Conservation (phyloP, 352 stramenopile species). For the Globisporangium yorkense region DNA sequence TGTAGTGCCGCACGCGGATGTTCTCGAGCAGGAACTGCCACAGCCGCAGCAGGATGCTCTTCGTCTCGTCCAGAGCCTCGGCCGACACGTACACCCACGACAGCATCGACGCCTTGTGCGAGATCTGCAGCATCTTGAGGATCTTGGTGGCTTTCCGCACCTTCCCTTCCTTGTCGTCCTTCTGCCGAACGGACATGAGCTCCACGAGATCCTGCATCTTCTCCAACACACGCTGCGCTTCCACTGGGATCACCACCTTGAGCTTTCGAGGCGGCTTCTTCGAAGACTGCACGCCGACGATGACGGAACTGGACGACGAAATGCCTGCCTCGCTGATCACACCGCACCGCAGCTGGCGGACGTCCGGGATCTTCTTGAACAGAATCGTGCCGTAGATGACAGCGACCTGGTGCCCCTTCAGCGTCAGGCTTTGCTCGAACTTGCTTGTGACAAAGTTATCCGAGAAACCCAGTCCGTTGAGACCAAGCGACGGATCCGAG, state of each 20-base stretch:
- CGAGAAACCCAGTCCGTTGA: conserved; percentile 53
- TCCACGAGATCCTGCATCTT: conserved; percentile 88
- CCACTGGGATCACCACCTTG: conserved; percentile 78
- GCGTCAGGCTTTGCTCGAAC: conserved; percentile 82
- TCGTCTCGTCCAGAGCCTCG: conserved; percentile 82
- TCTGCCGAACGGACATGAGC: conserved; percentile 82
- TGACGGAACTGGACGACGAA: conserved; percentile 83
- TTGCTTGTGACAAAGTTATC: conserved; percentile 80
- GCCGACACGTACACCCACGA: conserved; percentile 84
- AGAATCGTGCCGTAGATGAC: conserved; percentile 85
- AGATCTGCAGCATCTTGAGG: conserved; percentile 86
- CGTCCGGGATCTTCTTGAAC: conserved; percentile 87
- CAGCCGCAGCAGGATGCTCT: conserved; percentile 76
- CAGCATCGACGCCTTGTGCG: conserved; percentile 87
- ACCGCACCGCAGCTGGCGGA: conserved; percentile 78
- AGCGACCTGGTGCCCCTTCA: conserved; percentile 84
- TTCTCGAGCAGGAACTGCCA: conserved; percentile 89
- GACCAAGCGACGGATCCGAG: conserved; percentile 24
- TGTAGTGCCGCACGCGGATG: conserved; percentile 88
- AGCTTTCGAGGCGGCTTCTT: conserved; percentile 66
- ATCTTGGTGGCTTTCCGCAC: conserved; percentile 89
- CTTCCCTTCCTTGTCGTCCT: conserved; percentile 88
- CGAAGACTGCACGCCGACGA: conserved; percentile 51
- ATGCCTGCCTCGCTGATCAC: conserved; percentile 88
- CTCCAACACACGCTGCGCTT: conserved; percentile 83